phyloP scores from a whole-genome alignment of 257 asterid species.

The Fraxinus americana region DNA sequence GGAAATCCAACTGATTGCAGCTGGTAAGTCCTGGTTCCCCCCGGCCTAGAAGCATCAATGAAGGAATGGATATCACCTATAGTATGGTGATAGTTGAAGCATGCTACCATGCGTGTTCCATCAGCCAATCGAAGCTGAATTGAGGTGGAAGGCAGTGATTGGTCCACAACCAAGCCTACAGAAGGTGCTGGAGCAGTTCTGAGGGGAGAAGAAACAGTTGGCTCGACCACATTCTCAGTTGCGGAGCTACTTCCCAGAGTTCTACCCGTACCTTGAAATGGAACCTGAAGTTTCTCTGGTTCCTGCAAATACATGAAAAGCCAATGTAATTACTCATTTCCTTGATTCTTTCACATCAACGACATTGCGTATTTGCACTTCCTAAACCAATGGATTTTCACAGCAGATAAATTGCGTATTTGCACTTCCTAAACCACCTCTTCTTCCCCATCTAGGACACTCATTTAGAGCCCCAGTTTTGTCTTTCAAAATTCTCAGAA shows the following conservation, averaged over 20 bases:
- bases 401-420: not conserved
- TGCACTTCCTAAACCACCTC: not conserved
- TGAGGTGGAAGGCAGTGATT: conserved; percentile 80
- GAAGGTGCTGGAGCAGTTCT: conserved; percentile 62
- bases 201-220: conserved; percentile 39
- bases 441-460: not conserved
- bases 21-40: conserved; percentile 63
- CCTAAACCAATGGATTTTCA: not conserved
- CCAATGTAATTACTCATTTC: not conserved
- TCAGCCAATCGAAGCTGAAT: conserved; percentile 92
- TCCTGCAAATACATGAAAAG: conserved; percentile 51
- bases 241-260: conserved; percentile 81
- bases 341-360: not conserved
- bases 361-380: not conserved
- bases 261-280: conserved; percentile 92
- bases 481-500: not conserved
- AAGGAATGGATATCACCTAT: conserved; percentile 69
- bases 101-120: conserved; percentile 95
- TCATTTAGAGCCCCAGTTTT: not conserved
- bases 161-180: conserved; percentile 61
- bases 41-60: conserved; percentile 86
- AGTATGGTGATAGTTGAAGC: conserved; percentile 82
- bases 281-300: conserved; percentile 52
- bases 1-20: conserved; percentile 93
- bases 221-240: conserved; percentile 40